These are phyloP conservation scores for Blastocrithidia nonstop DNA, from an alignment of 208 protist species.

Conservation along the genomic window DNA sequence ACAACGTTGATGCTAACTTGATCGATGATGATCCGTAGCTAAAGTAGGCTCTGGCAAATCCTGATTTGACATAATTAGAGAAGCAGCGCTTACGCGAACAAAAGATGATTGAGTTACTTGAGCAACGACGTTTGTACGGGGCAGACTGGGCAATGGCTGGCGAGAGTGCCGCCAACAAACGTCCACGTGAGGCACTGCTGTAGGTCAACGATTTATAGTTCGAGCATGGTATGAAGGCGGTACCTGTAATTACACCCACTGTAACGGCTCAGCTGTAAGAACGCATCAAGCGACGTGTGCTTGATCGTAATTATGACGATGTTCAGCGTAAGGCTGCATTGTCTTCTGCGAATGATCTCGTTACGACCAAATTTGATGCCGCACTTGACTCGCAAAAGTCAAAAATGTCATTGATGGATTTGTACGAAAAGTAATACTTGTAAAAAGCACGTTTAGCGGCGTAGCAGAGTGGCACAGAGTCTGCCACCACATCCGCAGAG, in stretches of 20 bases:
- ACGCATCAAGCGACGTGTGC: slow-evolving; percentile 72
- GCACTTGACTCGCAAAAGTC: slow-evolving; percentile 73
- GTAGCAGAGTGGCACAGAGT: slow-evolving; percentile 12
- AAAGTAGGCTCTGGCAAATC: slow-evolving; percentile 32
- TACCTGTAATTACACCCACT: slow-evolving; percentile 73
- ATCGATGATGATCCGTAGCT: slow-evolving; percentile 48
- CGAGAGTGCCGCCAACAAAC: slow-evolving; percentile 51
- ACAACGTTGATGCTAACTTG: slow-evolving; percentile 10
- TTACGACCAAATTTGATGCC: slow-evolving; percentile 25
- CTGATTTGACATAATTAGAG: slow-evolving; percentile 49
- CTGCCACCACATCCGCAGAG: slow-evolving; percentile 26
- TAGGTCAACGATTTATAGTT: slow-evolving; percentile 71
- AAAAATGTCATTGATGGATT: slow-evolving; percentile 79
- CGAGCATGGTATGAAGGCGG: slow-evolving; percentile 78
- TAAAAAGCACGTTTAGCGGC: slow-evolving; percentile 52
- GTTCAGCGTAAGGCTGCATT: slow-evolving; percentile 34
- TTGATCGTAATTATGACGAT: slow-evolving; percentile 67
- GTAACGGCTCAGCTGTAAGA: slow-evolving; percentile 77
- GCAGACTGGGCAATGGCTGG: slow-evolving; percentile 77
- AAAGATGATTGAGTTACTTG: slow-evolving; percentile 39
- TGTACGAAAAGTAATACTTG: slow-evolving; percentile 86
- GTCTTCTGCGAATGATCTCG: slow-evolving; percentile 45
- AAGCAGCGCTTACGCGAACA: slow-evolving; percentile 54
- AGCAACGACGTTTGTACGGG: slow-evolving; percentile 61
- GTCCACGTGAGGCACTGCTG: slow-evolving; percentile 73